Conservation (phyloP, 371 early-diverging fungal genomes). For the Mucor velutinosus region DNA sequence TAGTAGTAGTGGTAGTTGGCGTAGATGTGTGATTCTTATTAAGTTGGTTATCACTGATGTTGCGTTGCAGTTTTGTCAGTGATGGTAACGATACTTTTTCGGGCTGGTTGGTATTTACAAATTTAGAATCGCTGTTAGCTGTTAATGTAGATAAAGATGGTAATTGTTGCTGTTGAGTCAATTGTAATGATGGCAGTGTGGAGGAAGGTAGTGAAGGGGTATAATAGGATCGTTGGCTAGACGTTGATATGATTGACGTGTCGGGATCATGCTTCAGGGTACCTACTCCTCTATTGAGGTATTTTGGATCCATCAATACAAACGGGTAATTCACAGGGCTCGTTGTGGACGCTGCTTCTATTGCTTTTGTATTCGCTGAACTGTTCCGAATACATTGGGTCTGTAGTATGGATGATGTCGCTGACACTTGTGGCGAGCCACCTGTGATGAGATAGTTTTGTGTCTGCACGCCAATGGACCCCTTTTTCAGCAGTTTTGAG, state of each 20-base stretch:
- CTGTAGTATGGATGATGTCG: background rate
- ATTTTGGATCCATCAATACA: constrained; percentile 26
- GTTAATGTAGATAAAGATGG: background rate
- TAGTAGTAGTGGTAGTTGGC: too few relatives aligned
- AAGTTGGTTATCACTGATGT: background rate
- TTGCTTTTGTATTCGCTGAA: background rate
- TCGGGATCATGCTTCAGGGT: background rate
- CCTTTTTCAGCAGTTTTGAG: constrained; percentile 26
- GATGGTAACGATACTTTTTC: background rate
- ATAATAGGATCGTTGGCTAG: background rate
- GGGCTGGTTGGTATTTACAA: background rate
- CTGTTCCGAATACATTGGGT: background rate
- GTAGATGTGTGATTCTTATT: background rate
- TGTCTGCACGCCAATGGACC: constrained; percentile 26
- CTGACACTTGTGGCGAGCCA: background rate
- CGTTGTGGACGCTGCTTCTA: background rate
- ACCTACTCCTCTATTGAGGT: background rate
- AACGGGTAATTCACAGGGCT: constrained; percentile 18
- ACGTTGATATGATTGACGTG: background rate
- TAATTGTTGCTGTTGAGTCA: background rate
- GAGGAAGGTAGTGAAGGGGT: too few relatives aligned
- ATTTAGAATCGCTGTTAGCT: background rate
- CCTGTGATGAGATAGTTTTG: constrained; percentile 17
- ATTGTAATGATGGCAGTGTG: background rate
- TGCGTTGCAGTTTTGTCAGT: background rate